These are phyloP conservation scores for Xylaria bambusicola DNA, from an alignment of 495 filamentous ascomycete species.

Conservation along the genomic window DNA sequence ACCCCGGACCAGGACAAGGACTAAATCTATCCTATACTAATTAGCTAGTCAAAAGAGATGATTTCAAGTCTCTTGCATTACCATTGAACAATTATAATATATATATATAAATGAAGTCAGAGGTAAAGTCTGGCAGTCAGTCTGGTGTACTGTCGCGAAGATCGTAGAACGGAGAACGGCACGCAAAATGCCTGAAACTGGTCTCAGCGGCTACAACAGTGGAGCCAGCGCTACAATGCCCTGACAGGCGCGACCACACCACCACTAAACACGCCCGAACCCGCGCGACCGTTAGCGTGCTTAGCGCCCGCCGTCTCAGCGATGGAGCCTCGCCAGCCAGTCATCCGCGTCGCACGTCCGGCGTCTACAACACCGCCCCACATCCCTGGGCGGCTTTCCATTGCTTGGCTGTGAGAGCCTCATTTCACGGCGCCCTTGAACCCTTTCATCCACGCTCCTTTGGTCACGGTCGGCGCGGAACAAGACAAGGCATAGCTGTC, in stretches of 20 bases:
- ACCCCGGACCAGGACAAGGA: no score
- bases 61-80: no score
- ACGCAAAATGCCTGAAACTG: background rate
- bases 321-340: constrained; percentile 5
- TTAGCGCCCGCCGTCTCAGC: constrained; percentile 11
- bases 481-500: background rate
- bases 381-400: background rate
- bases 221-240: constrained; percentile 11
- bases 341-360: background rate
- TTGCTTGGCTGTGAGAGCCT: constrained; percentile 15
- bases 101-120: no score
- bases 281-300: background rate
- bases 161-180: background rate
- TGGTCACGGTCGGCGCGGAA: constrained; percentile 9
- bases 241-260: background rate
- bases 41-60: no score
- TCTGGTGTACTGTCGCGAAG: no score
- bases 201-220: background rate
- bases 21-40: no score
- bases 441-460: background rate
- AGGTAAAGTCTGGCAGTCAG: no score
- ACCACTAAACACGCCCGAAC: background rate
- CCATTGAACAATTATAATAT: no score
- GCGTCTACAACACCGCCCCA: background rate
- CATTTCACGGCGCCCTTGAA: background rate